phyloP scores from a whole-genome alignment of 106 monocot genomes.

The Platanthera guangdongensis region DNA sequence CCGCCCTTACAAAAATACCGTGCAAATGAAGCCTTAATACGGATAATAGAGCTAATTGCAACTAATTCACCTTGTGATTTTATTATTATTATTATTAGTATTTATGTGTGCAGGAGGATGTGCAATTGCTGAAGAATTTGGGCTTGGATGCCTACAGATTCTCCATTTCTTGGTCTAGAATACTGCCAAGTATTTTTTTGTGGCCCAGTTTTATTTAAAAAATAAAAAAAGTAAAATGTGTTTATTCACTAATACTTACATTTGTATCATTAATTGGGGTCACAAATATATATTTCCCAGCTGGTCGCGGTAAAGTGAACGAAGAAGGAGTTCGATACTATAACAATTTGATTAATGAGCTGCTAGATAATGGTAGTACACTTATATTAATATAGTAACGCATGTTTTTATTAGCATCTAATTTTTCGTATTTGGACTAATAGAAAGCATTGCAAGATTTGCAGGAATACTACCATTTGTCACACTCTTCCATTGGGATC shows the following conservation, averaged over 20 bases:
- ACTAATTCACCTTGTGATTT: neutral
- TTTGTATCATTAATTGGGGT: no score
- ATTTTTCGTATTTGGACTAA: neutral
- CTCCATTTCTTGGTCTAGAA: conserved; percentile 48
- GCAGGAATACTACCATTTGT: conserved; percentile 41
- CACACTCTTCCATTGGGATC: conserved; percentile 53
- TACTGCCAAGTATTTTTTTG: conserved; percentile 31
- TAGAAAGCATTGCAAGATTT: neutral
- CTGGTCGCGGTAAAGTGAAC: conserved; percentile 30
- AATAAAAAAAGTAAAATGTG: neutral
- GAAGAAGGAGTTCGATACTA: conserved; percentile 44
- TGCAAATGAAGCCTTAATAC: no score
- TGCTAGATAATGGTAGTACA: conserved; percentile 24
- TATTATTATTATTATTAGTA: neutral
- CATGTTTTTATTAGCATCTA: neutral
- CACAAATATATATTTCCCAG: neutral
- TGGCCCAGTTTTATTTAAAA: neutral
- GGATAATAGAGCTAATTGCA: no score
- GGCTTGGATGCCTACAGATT: conserved; percentile 41
- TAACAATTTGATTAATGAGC: conserved; percentile 52
- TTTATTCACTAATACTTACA: neutral
- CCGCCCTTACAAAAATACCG: no score
- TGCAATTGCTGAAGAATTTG: conserved; percentile 24
- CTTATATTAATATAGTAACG: neutral
- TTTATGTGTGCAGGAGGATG: conserved; percentile 30